phyloP scores from a whole-genome alignment of 768 basidiomycete genomes.

The Russula sp. region DNA sequence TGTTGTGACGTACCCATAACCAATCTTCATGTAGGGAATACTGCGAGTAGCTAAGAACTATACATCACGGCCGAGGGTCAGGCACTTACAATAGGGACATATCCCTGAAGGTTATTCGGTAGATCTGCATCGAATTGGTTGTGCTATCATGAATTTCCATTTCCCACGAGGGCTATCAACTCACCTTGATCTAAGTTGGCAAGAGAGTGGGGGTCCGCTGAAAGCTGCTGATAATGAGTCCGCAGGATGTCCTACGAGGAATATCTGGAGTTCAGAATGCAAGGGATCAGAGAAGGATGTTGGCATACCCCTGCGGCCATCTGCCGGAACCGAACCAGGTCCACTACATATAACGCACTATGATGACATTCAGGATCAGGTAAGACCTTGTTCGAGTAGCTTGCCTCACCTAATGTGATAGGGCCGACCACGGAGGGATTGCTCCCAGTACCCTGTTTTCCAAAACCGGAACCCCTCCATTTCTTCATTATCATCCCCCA shows the following conservation, averaged over 20 bases:
- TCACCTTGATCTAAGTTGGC: constrained; percentile 93
- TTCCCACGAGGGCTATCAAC: not conserved
- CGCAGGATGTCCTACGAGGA: constrained; percentile 72
- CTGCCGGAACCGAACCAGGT: constrained; percentile 90
- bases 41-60: constrained; percentile 41
- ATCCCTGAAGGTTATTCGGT: constrained; percentile 89
- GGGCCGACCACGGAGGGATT: constrained; percentile 75
- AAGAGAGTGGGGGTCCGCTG: constrained; percentile 90
- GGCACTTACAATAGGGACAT: constrained; percentile 84
- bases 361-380: not conserved
- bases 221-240: constrained; percentile 89
- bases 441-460: constrained; percentile 96
- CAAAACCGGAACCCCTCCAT: constrained; percentile 99
- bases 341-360: constrained; percentile 94
- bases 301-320: constrained; percentile 56
- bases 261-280: not conserved
- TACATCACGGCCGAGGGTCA: constrained; percentile 3
- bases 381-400: not conserved
- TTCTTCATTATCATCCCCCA: constrained; percentile 92
- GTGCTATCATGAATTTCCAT: not conserved
- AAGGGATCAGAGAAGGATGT: not conserved
- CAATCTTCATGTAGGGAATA: constrained; percentile 89
- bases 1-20: constrained; percentile 74
- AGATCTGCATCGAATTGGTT: constrained; percentile 56
- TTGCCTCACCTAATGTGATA: constrained; percentile 89